phyloP scores from a whole-genome alignment of 2,329 filamentous ascomycete species.

The Penicillium oxalicum region DNA sequence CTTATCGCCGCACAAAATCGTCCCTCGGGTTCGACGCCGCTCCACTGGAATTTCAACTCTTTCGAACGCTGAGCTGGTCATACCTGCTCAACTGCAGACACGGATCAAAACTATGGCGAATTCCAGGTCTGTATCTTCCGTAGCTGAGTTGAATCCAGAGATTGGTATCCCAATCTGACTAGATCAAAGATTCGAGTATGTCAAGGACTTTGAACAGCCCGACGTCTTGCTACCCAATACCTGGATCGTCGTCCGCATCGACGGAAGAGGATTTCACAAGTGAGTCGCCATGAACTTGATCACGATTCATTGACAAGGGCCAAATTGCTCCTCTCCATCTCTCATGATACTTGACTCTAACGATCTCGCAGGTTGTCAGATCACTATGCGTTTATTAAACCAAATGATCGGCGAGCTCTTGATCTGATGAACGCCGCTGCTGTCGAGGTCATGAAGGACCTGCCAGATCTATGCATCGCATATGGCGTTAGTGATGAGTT shows the following conservation, averaged over 20 bases:
- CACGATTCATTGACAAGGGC: too few relatives aligned
- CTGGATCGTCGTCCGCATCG: conserved; percentile 91
- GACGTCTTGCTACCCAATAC: conserved; percentile 81
- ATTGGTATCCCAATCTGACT: not conserved
- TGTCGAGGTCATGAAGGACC: conserved; percentile 71
- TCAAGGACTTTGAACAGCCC: conserved; percentile 78
- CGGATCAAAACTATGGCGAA: conserved; percentile 29
- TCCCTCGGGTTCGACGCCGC: conserved; percentile 9
- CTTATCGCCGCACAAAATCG: conserved; percentile 15
- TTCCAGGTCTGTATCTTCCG: conserved; percentile 27
- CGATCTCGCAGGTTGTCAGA: conserved; percentile 63
- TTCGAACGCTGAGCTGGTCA: not conserved
- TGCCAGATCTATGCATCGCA: conserved; percentile 78
- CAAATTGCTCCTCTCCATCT: too few relatives aligned
- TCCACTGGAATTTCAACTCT: conserved; percentile 1
- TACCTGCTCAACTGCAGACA: not conserved
- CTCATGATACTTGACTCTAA: too few relatives aligned
- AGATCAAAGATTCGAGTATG: conserved; percentile 75
- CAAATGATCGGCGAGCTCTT: conserved; percentile 80
- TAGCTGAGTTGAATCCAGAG: too few relatives aligned
- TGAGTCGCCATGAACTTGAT: conserved; percentile 36
- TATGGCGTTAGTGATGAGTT: conserved; percentile 96
- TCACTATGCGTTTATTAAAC: conserved; percentile 81
- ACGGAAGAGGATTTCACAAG: conserved; percentile 94
- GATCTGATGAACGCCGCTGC: conserved; percentile 94